phyloP scores from a whole-genome alignment of 2,329 filamentous ascomycete species.

The Alternaria angustiovoidea region DNA sequence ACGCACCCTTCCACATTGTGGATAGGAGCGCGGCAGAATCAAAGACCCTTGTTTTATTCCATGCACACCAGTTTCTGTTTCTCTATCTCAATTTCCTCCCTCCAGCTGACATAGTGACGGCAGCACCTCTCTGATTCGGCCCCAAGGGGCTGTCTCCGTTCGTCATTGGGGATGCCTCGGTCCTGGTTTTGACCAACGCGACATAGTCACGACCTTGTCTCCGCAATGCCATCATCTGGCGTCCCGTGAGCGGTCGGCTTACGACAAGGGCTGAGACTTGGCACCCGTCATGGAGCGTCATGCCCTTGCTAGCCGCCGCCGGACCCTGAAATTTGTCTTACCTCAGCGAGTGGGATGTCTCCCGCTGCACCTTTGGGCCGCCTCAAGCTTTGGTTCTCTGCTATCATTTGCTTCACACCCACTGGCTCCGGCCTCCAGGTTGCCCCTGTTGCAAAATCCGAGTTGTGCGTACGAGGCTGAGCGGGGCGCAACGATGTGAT shows the following conservation, averaged over 20 bases:
- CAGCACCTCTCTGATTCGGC: slow-evolving; percentile 10
- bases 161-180: slow-evolving; percentile 16
- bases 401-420: slow-evolving; percentile 14
- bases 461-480: slow-evolving; percentile 12
- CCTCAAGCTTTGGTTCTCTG: slow-evolving; percentile 15
- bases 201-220: slow-evolving; percentile 12
- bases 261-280: slow-evolving; percentile 19
- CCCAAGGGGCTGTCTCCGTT: slow-evolving; percentile 5
- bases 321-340: slow-evolving; percentile 28
- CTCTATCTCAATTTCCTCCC: neutral
- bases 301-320: slow-evolving; percentile 16
- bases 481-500: slow-evolving; percentile 10
- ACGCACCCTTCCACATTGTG: slow-evolving; percentile 33
- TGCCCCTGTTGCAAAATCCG: slow-evolving; percentile 18
- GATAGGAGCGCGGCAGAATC: slow-evolving; percentile 30
- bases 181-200: slow-evolving; percentile 9
- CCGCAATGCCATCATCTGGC: slow-evolving; percentile 33
- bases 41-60: slow-evolving; percentile 30
- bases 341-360: slow-evolving; percentile 27
- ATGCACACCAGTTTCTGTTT: slow-evolving; percentile 5
- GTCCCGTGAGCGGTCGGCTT: slow-evolving; percentile 18
- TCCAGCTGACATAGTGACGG: slow-evolving; percentile 21
- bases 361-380: slow-evolving; percentile 17
- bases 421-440: slow-evolving; percentile 2
- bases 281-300: slow-evolving; percentile 30